Evolutionary conservation across 345 rosid genomes (phyloP).

Genomic region (Combretum micranthum): DNA sequence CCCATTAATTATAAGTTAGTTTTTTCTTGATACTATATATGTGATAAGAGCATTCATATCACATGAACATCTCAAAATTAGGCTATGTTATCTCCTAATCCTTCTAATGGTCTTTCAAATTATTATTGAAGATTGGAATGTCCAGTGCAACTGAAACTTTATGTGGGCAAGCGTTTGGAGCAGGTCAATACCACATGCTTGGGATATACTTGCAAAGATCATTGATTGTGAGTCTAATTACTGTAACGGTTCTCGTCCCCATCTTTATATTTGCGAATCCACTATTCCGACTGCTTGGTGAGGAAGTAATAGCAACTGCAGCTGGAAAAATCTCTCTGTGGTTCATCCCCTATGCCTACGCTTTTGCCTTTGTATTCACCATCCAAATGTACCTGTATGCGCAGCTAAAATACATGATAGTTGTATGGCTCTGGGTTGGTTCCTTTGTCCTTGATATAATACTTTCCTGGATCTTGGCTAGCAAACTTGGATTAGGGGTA

Average conservation of each 20-base stretch:
- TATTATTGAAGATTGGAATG: slow-evolving; percentile 23
- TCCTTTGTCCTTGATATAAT: neutral
- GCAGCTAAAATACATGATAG: neutral
- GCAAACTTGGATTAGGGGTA: neutral
- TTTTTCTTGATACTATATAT: too few species aligned
- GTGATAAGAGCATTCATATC: too few species aligned
- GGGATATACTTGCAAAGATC: slow-evolving; percentile 30
- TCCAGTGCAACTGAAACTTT: slow-evolving; percentile 33
- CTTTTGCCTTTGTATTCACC: neutral
- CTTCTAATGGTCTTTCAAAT: neutral
- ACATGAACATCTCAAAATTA: neutral
- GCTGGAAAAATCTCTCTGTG: slow-evolving; percentile 3
- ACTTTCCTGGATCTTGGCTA: slow-evolving; percentile 6
- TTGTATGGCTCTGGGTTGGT: neutral
- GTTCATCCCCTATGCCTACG: slow-evolving; percentile 2
- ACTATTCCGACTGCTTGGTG: neutral
- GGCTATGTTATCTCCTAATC: neutral
- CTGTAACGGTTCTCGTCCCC: neutral
- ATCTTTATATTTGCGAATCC: neutral
- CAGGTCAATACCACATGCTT: slow-evolving; percentile 23
- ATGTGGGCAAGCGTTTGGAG: slow-evolving; percentile 35
- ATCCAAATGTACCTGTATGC: slow-evolving; percentile 32
- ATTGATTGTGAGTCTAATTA: slow-evolving; percentile 4
- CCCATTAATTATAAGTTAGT: too few species aligned
- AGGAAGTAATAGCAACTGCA: neutral